Evolutionary conservation across 2,329 filamentous ascomycete species (phyloP).

Genomic region (Tetracladium maxilliforme): DNA sequence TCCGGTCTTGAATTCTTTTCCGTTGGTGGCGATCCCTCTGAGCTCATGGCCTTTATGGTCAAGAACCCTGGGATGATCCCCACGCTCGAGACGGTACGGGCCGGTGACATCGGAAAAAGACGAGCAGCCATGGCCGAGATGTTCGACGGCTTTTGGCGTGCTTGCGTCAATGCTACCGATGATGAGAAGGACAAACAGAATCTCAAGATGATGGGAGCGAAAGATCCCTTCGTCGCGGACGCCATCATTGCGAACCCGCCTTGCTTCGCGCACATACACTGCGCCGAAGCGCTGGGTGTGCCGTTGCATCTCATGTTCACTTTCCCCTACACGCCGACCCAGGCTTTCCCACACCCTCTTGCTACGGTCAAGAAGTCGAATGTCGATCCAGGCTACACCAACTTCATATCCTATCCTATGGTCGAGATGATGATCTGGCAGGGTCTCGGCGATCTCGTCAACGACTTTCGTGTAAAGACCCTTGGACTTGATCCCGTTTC

Average conservation of each 20-base stretch:
- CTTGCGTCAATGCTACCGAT: constrained; percentile 61
- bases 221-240: constrained; percentile 51
- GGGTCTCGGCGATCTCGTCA: constrained; percentile 62
- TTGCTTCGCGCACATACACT: constrained; percentile 65
- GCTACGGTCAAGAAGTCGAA: constrained; percentile 62
- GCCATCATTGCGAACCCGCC: constrained; percentile 80
- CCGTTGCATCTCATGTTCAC: constrained; percentile 84
- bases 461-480: constrained; percentile 55
- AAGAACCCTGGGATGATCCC: constrained; percentile 72
- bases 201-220: constrained; percentile 48
- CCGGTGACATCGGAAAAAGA: constrained; percentile 56
- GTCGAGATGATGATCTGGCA: constrained; percentile 89
- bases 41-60: constrained; percentile 82
- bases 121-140: constrained; percentile 63
- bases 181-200: constrained; percentile 48
- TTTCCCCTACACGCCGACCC: constrained; percentile 64
- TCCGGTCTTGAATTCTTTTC: constrained; percentile 64
- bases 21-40: constrained; percentile 63
- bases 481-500: constrained; percentile 60
- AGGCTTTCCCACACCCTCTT: constrained; percentile 62
- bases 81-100: constrained; percentile 54
- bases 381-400: constrained; percentile 57
- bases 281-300: constrained; percentile 63
- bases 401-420: constrained; percentile 68
- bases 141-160: constrained; percentile 72